Evolutionary conservation across 345 rosid genomes (phyloP).

Genomic region (Raphanus raphanistrum): DNA sequence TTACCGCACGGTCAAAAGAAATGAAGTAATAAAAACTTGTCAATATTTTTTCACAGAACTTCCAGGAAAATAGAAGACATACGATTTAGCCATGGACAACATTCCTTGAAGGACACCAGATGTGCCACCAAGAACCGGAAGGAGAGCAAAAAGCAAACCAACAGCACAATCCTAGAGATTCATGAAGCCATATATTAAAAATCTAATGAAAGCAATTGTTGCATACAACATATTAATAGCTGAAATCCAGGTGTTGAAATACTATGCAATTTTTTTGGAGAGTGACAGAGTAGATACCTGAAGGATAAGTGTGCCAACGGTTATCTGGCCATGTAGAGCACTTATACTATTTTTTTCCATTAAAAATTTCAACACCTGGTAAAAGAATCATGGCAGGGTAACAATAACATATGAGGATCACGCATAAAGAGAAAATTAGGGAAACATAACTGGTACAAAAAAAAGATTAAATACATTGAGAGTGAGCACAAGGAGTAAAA

Average conservation of each 20-base stretch:
- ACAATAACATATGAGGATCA: constrained; percentile 4
- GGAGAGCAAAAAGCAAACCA: constrained; percentile 91
- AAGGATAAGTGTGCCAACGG: constrained; percentile 84
- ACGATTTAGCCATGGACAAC: constrained; percentile 84
- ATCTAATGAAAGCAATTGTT: constrained; percentile 6
- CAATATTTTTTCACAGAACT: not conserved
- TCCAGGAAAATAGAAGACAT: constrained; percentile 33
- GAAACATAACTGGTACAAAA: constrained; percentile 19
- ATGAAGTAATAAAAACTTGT: not conserved
- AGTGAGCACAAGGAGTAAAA: not conserved
- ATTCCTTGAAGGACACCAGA: constrained; percentile 88
- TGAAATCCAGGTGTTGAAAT: not conserved
- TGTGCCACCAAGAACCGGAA: constrained; percentile 90
- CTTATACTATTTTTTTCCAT: constrained; percentile 82
- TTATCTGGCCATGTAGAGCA: constrained; percentile 87
- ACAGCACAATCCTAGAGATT: constrained; percentile 81
- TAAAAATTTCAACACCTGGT: constrained; percentile 80
- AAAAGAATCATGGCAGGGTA: constrained; percentile 22
- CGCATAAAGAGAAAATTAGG: constrained; percentile 7
- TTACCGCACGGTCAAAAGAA: constrained; percentile 6
- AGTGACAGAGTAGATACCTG: constrained; percentile 50
- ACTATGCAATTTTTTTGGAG: no score
- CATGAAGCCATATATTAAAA: constrained; percentile 9
- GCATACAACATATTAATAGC: constrained; percentile 13
- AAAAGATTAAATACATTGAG: not conserved